Base-by-base conservation (phyloP, 2,329 filamentous ascomycete genomes). In the Talaromyces sp. region DNA sequence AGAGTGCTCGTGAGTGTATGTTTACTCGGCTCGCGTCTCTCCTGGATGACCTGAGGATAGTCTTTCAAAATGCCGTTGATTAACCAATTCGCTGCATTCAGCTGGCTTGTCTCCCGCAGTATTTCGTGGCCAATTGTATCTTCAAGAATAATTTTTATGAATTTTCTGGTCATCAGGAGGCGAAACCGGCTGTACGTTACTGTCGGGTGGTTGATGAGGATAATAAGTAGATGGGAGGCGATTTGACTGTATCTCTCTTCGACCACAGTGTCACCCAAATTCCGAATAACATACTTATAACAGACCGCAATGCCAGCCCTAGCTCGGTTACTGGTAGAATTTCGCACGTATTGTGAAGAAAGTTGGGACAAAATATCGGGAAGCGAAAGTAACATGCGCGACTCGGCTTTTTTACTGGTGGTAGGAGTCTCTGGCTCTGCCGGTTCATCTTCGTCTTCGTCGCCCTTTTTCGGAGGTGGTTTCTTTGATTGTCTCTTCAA, bases 31-130 rank as follows among this genome's bases (percentile, higher is more conserved):
- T 98, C 93, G 1, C 89, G 86, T 46, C 90, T 86, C 73, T 98
- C 93, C 67, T 93, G 90, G 54, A 96, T 78, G 5, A 89, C 88
- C 72, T 96, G 91, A 0, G 95, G 93, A 67, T 96, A 98, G 72
- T 98, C 95, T 72, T 96, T 98, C 55, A 99, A 81, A 52, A 97
- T 82, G 61, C 91, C 88, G 71, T 96, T 96, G 70, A 97, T 86
- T 58, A 99, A 77, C 63, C 86, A 85, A 68, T 87, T 91, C 7
- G 91, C 90, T 29, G 91, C 92, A 66, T 89, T 87, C 62, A 93
- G 81, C 70, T 97, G 93, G 8, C 92, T 93, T 14, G 90, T 91
- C 74, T 99, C 93, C 13, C 92, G 92, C 2, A 99, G 81, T 67
- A 97, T 89, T 65, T 88, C 86, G 61, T 84, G 84, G 9, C 91